Evolutionary conservation across 208 protist species (phyloP).

Genomic region (Trypanosoma platydactyli): DNA sequence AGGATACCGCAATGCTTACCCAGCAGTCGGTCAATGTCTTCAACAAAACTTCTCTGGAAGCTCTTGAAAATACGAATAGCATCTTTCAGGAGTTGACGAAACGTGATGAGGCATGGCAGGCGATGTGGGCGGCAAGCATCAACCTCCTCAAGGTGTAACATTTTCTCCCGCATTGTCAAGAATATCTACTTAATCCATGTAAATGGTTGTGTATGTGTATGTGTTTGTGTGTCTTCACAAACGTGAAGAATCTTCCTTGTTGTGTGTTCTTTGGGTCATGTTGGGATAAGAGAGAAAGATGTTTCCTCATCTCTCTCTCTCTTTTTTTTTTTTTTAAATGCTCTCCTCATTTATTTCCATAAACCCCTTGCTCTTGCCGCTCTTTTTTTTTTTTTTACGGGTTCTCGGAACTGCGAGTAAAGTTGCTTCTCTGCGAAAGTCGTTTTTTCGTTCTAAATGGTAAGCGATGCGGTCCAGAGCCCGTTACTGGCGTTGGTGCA

Average conservation of each 20-base stretch:
- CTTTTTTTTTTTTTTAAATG: constrained; percentile 10
- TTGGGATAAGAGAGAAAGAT: neutral
- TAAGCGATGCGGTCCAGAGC: neutral
- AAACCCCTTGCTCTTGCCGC: neutral
- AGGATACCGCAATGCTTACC: constrained; percentile 57
- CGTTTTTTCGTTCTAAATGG: constrained; percentile 2
- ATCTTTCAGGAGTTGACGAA: constrained; percentile 55
- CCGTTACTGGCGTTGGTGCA: constrained; percentile 1
- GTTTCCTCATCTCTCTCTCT: constrained; percentile 3
- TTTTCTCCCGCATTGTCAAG: neutral
- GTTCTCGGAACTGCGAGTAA: neutral
- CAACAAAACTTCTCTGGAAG: constrained; percentile 35
- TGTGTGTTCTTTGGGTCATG: too few species aligned
- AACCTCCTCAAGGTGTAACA: constrained; percentile 32
- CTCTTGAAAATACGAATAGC: constrained; percentile 39
- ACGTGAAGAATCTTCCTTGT: too few species aligned
- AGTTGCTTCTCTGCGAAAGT: neutral
- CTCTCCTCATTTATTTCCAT: constrained; percentile 6
- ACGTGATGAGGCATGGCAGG: constrained; percentile 52
- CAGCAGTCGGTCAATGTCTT: constrained; percentile 53
- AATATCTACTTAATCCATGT: neutral
- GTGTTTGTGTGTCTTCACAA: too few species aligned
- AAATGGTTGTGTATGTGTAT: neutral
- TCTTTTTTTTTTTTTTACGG: constrained; percentile 23
- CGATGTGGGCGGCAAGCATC: constrained; percentile 64